phyloP scores from a whole-genome alignment of 345 rosid genomes.

The Eucalyptus polyanthemos region DNA sequence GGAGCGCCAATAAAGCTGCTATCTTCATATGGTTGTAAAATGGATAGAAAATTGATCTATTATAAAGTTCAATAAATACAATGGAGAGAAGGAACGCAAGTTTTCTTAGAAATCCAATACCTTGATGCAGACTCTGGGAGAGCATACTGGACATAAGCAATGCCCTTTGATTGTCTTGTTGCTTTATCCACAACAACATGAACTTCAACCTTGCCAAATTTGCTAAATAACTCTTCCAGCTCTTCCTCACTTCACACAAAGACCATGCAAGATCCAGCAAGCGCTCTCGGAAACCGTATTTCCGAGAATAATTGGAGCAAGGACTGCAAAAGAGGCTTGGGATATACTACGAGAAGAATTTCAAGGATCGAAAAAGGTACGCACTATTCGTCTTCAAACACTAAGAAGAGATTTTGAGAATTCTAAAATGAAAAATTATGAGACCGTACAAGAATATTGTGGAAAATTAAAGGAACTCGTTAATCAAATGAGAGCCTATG shows the following conservation, averaged over 20 bases:
- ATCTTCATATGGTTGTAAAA: not conserved
- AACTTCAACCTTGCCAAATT: constrained; percentile 57
- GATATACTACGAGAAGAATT: too few species aligned
- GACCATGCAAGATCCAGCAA: not conserved
- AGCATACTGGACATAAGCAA: constrained; percentile 60
- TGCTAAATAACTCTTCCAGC: constrained; percentile 57
- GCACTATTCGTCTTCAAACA: too few species aligned
- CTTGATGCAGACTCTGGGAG: constrained; percentile 68
- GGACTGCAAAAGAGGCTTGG: too few species aligned
- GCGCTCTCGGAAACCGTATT: too few species aligned
- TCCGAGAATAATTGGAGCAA: too few species aligned
- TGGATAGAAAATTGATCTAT: not conserved
- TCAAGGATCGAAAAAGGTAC: too few species aligned
- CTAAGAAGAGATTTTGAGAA: too few species aligned
- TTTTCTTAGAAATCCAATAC: constrained; percentile 14
- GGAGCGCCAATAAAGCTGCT: not conserved
- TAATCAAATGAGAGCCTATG: too few species aligned
- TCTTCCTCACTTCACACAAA: constrained; percentile 65
- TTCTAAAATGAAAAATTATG: too few species aligned
- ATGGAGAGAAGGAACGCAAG: not conserved
- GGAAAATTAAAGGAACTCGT: too few species aligned
- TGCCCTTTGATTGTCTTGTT: constrained; percentile 83
- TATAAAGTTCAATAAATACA: not conserved
- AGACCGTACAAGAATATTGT: too few species aligned
- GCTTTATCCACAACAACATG: constrained; percentile 82